Evolutionary conservation across 1,284 basidiomycete genomes (phyloP), one percentile per base, ranked within the genome.

Genomic region (Moesziomyces parantarcticus): DNA sequence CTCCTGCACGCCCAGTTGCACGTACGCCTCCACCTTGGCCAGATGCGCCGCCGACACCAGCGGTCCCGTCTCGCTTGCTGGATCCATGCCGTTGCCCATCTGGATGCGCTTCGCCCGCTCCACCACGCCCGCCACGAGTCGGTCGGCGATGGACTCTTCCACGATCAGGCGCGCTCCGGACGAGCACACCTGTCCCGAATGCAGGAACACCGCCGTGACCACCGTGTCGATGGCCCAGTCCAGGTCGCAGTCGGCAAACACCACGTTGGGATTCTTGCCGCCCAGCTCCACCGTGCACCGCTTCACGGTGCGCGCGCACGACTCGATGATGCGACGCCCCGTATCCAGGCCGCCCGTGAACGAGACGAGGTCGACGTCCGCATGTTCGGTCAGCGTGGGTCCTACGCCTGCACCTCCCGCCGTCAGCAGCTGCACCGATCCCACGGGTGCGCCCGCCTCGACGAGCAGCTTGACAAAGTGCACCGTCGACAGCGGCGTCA

Each of bases 171-270:
- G 63, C 22, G 82, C 76, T 23, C 81, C 82, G 2, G 77, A 74
- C 16, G 77, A 81, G 76, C 82, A 83, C 6, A 83, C 82, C 50
- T 83, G 82, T n/a, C 82, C 82, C 3, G 80, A 81, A 53, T 83
- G 82, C 41, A 79, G 49, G 48, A 83, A 83, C 7, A 83, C 80
- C 5, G 75, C 81, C 3, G 82, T 83, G n/a, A 72, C 57, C 13
- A 83, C 81, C 22, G 74, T 78, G 63, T 83, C 82, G 47, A 82
- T 76, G 16, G 80, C 82, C 73, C 76, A 67, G 9, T 82, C 81
- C 26, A 83, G 60, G 41, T 81, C 80, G 48, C 75, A 77, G 51
- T 83, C 82, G 5, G 73, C 80, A 70, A 83, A 83, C 22, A 83
- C 81, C 10, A 83, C 59, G 50, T 83, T 80, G 4, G 82, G 82